Percentiles rank a stretch among this genome's conserved stretches.
These are phyloP conservation scores for Paecilomyces dactylethromorphus DNA, from an alignment of 2,329 filamentous ascomycete species.

Conservation along the genomic window DNA sequence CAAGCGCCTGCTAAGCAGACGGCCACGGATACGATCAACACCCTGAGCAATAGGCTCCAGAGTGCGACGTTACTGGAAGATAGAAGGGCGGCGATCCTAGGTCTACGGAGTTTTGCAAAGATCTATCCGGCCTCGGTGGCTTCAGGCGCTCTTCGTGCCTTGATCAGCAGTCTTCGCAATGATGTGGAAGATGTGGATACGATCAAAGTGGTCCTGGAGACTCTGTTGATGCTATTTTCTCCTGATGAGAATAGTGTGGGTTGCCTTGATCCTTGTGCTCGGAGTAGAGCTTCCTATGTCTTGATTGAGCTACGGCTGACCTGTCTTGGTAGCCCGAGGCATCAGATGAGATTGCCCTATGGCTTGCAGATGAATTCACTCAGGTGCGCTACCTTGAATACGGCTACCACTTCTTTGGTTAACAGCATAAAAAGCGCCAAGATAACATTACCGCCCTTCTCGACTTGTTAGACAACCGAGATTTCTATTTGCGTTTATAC, in stretches of 20 bases:
- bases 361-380: constrained; percentile 96
- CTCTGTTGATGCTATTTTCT: constrained; percentile 84
- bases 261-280: constrained; percentile 12
- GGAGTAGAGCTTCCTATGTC: background rate
- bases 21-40: constrained; percentile 87
- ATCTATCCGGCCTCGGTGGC: constrained; percentile 93
- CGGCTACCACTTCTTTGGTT: constrained; percentile 27
- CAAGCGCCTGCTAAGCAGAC: constrained; percentile 91
- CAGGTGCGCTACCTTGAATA: constrained; percentile 50
- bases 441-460: constrained; percentile 91
- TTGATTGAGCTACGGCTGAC: constrained; percentile 5
- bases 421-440: constrained; percentile 62
- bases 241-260: constrained; percentile 56
- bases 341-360: constrained; percentile 90
- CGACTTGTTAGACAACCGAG: constrained; percentile 76
- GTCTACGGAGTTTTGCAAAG: constrained; percentile 91
- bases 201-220: constrained; percentile 90
- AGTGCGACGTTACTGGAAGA: constrained; percentile 92
- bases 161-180: constrained; percentile 78
- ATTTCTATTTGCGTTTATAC: constrained; percentile 89
- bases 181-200: constrained; percentile 95
- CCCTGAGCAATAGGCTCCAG: constrained; percentile 76
- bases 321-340: constrained; percentile 64
- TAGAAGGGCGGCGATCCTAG: constrained; percentile 84
- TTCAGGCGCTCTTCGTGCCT: constrained; percentile 78